Base-by-base conservation (phyloP, 768 basidiomycete genomes). In the Nidularia pulvinata region DNA sequence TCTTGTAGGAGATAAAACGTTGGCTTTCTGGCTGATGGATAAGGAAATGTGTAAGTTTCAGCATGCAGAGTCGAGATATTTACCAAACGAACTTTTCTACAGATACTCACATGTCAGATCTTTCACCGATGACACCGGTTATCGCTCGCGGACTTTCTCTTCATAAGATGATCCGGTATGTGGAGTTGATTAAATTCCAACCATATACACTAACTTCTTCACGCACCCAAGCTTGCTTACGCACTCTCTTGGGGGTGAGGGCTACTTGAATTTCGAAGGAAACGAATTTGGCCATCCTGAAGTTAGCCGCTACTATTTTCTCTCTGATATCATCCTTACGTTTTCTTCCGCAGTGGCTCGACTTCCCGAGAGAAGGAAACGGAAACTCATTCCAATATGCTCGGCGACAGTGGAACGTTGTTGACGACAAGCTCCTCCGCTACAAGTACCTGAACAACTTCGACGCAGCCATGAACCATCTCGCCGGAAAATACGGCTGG, bases 21-120 rank as follows among this genome's bases (percentile, higher is more conserved):
- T 99, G 45, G 97, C 97, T 3, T 99, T 99, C 72, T 99, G 97
- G 97, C 72, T 98, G 54, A 99, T 99, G 97, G 97, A 99, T 71
- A 96, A 96, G 72, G 97, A 98, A 71, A 99, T 99, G 97, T 98
- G 95, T 95, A 78, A 61, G 85, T 77, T 34, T 16, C 9, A 11
- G 22, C 9, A 47, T 46, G 6, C 50, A 46, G 55, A 52, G 3
- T 45, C n/a, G 11, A n/a, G 45, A 42, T n/a, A 22, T 11, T n/a
- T 13, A 16, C 46, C 14, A 25, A 30, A 35, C 47, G 25, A 42
- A 5, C 47, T 45, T 57, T 45, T 30, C 9, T 48, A 35, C 51
- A 94, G 93, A 96, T 69, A 93, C 93, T 3, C 81, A 95, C 70
- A 98, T 98, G 96, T 95, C 93, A 30, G 90, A 94, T 65, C 37